These are phyloP conservation scores for Backusella macrospora DNA, from an alignment of 192 early-diverging fungal species.

Conservation along the genomic window DNA sequence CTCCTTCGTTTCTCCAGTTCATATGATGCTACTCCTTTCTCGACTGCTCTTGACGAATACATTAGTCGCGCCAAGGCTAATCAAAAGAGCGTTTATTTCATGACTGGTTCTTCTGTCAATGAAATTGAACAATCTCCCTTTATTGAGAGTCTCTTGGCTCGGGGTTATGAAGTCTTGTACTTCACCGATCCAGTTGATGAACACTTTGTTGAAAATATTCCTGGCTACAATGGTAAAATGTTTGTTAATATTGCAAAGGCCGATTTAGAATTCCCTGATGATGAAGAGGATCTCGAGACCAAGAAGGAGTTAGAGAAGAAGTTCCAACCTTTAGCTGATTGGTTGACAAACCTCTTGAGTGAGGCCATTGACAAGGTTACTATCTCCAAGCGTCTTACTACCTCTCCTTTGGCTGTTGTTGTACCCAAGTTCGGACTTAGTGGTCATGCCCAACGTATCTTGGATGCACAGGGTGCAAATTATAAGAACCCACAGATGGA, in stretches of 20 bases:
- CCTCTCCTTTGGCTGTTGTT: slow-evolving; percentile 75
- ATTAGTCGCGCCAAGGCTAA: slow-evolving; percentile 85
- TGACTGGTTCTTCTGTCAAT: slow-evolving; percentile 72
- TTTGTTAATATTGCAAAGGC: slow-evolving; percentile 77
- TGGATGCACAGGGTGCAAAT: slow-evolving; percentile 55
- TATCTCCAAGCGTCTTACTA: slow-evolving; percentile 77
- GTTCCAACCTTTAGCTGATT: slow-evolving; percentile 60
- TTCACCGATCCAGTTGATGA: slow-evolving; percentile 78
- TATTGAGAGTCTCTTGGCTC: slow-evolving; percentile 84
- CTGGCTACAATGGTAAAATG: slow-evolving; percentile 73
- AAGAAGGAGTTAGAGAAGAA: slow-evolving; percentile 54
- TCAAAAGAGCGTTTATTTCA: slow-evolving; percentile 89
- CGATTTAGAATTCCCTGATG: slow-evolving; percentile 65
- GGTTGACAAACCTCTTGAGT: slow-evolving; percentile 50
- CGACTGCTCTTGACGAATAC: slow-evolving; percentile 74
- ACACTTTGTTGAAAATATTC: slow-evolving; percentile 73
- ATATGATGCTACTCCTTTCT: slow-evolving; percentile 41
- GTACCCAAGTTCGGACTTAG: slow-evolving; percentile 64
- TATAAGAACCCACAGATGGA: slow-evolving; percentile 46
- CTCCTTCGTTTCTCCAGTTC: slow-evolving; percentile 85
- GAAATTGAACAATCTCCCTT: slow-evolving; percentile 85
- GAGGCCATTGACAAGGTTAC: slow-evolving; percentile 60
- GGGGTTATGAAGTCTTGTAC: slow-evolving; percentile 89
- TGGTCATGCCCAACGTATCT: slow-evolving; percentile 64
- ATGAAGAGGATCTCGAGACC: slow-evolving; percentile 46